These are phyloP conservation scores for Aspergillus sp. DNA, from an alignment of 2,329 filamentous ascomycete genomes.

Conservation along the genomic window DNA sequence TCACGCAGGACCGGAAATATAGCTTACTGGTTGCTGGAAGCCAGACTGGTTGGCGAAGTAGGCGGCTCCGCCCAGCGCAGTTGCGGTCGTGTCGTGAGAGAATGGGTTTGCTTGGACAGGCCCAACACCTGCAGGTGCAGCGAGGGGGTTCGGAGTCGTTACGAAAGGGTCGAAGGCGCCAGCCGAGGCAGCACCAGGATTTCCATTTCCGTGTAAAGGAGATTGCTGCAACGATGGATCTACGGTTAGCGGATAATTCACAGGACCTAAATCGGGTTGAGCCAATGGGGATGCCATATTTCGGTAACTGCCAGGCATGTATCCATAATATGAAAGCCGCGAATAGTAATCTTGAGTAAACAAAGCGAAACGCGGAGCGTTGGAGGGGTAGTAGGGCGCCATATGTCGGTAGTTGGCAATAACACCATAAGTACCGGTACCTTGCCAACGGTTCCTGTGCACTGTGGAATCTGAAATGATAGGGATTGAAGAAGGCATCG, in stretches of 20 bases:
- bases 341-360: not conserved
- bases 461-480: not conserved
- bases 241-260: not conserved
- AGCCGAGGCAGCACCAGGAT: slow-evolving; percentile 54
- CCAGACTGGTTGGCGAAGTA: slow-evolving; percentile 67
- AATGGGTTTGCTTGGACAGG: slow-evolving; percentile 73
- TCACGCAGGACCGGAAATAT: not conserved
- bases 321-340: not conserved
- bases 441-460: too few relatives aligned
- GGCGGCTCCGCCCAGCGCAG: slow-evolving; percentile 61
- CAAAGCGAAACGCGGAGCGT: not conserved
- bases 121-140: slow-evolving; percentile 49
- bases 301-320: not conserved
- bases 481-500: not conserved
- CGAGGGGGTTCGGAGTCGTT: slow-evolving; percentile 60
- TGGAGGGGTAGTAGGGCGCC: too few relatives aligned
- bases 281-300: too few relatives aligned
- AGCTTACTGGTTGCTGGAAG: slow-evolving; percentile 67
- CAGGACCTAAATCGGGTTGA: not conserved
- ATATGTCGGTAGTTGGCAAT: not conserved
- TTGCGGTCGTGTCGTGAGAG: slow-evolving; percentile 66
- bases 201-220: slow-evolving; percentile 53
- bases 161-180: slow-evolving; percentile 67
- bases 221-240: slow-evolving; percentile 28
- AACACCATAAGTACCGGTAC: not conserved